These are phyloP conservation scores for Scheffersomyces cryptocercus DNA, from an alignment of 1,139 yeast species.

Conservation along the genomic window DNA sequence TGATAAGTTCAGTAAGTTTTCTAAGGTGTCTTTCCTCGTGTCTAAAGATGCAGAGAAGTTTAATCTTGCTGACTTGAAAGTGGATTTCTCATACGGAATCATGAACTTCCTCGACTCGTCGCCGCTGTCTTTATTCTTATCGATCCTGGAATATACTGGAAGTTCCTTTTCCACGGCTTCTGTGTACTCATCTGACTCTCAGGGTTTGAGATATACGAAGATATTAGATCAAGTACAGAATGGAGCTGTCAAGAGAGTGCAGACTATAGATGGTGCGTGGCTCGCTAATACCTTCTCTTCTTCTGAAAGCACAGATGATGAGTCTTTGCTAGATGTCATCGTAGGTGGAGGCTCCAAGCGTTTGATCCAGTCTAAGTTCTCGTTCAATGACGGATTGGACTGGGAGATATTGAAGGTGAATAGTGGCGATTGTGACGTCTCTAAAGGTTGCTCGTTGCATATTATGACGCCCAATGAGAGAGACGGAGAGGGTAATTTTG, in stretches of 20 bases:
- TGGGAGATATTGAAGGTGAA: conserved; percentile 55
- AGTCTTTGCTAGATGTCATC: conserved; percentile 25
- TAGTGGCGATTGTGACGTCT: conserved; percentile 49
- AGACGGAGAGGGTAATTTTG: conserved; percentile 55
- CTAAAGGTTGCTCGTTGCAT: conserved; percentile 57
- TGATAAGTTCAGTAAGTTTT: conserved; percentile 45
- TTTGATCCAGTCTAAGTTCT: conserved; percentile 32
- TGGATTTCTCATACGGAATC: conserved; percentile 44
- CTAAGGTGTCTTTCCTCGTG: conserved; percentile 50
- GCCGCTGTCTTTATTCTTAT: conserved; percentile 54
- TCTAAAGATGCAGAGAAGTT: conserved; percentile 61
- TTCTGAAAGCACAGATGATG: conserved; percentile 13
- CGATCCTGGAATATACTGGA: conserved; percentile 39
- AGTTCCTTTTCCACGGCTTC: conserved; percentile 30
- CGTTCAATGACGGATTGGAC: conserved; percentile 65
- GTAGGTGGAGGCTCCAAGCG: conserved; percentile 25
- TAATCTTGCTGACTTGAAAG: conserved; percentile 51
- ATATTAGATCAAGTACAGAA: conserved; percentile 46
- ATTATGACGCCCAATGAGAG: conserved; percentile 50
- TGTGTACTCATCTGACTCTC: conserved; percentile 61
- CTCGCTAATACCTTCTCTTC: conserved; percentile 47
- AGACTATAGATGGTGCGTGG: conserved; percentile 73
- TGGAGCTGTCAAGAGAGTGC: conserved; percentile 50
- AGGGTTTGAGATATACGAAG: conserved; percentile 57
- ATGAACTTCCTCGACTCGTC: conserved; percentile 58